Percentiles rank a stretch among this genome's conserved stretches.
phyloP scores from a whole-genome alignment of 371 early-diverging fungal genomes.

The Mortierella sp. region DNA sequence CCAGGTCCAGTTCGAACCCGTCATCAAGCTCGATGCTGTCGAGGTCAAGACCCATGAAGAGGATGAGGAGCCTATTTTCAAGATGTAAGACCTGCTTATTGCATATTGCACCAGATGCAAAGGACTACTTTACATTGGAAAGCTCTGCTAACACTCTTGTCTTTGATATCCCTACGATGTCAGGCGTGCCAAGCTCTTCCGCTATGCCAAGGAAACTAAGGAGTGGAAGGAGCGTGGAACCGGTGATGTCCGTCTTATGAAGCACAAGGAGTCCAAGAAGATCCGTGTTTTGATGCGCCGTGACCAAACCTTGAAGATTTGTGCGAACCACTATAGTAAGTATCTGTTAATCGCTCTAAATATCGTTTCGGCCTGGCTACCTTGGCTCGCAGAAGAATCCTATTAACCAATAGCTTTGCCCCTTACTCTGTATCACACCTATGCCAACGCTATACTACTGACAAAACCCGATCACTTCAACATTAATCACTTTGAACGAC shows the following conservation, averaged over 20 bases:
- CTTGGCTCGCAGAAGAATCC: too few relatives aligned
- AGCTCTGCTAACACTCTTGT: background rate
- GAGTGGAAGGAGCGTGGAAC: slow-evolving; percentile 99
- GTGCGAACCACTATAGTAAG: slow-evolving; percentile 94
- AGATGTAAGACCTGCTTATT: slow-evolving; percentile 77
- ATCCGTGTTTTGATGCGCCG: slow-evolving; percentile 97
- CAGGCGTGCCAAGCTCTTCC: slow-evolving; percentile 98
- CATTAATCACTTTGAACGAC: slow-evolving; percentile 2
- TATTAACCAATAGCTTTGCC: too few relatives aligned
- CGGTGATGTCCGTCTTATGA: slow-evolving; percentile 94
- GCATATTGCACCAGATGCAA: too few relatives aligned
- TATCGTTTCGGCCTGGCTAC: background rate
- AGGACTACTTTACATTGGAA: background rate
- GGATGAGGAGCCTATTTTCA: slow-evolving; percentile 92
- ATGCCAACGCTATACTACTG: background rate
- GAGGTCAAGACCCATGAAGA: slow-evolving; percentile 96
- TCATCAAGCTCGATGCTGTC: slow-evolving; percentile 92
- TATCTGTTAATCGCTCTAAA: too few relatives aligned
- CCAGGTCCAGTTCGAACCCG: slow-evolving; percentile 97
- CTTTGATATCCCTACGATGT: slow-evolving; percentile 1
- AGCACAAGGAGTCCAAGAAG: slow-evolving; percentile 89
- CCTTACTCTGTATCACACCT: too few relatives aligned
- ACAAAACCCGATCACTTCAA: background rate
- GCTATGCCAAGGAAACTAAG: slow-evolving; percentile 85
- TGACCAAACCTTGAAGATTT: slow-evolving; percentile 97